Conservation (phyloP, 768 basidiomycete genomes). For the Hygrophorus russula region DNA sequence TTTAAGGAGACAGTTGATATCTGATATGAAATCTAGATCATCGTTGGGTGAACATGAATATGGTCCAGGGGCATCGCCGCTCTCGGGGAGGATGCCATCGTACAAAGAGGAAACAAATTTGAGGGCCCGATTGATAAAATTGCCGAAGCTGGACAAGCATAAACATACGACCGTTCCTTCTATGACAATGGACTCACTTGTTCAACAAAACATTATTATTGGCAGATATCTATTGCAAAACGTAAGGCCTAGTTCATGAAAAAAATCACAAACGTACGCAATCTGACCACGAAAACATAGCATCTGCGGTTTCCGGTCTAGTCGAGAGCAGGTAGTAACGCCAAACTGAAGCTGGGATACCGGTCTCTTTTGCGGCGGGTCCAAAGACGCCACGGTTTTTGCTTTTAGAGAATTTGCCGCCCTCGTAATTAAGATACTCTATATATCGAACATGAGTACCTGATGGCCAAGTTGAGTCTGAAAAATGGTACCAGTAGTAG, state of each 20-base stretch:
- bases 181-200: conserved; percentile 43
- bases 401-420: conserved; percentile 98
- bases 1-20: conserved; percentile 67
- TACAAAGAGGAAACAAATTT: conserved; percentile 90
- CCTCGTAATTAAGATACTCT: conserved; percentile 98
- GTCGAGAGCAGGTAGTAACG: conserved; percentile 90
- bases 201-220: conserved; percentile 92
- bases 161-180: background rate
- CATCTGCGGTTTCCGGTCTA: conserved; percentile 86
- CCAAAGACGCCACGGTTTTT: conserved; percentile 96
- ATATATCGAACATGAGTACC: background rate
- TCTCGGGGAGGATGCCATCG: conserved; percentile 69
- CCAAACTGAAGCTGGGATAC: conserved; percentile 92
- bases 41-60: conserved; percentile 53
- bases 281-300: conserved; percentile 95
- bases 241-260: conserved; percentile 4
- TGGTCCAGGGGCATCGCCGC: conserved; percentile 57
- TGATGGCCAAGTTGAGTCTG: background rate
- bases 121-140: conserved; percentile 90
- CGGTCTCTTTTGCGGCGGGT: conserved; percentile 86
- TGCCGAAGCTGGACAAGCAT: conserved; percentile 61
- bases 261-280: conserved; percentile 44
- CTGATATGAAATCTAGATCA: conserved; percentile 68
- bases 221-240: conserved; percentile 53
- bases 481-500: conserved; percentile 71